Evolutionary conservation across 2,329 filamentous ascomycete genomes (phyloP).

Genomic region (Alternaria longipes): DNA sequence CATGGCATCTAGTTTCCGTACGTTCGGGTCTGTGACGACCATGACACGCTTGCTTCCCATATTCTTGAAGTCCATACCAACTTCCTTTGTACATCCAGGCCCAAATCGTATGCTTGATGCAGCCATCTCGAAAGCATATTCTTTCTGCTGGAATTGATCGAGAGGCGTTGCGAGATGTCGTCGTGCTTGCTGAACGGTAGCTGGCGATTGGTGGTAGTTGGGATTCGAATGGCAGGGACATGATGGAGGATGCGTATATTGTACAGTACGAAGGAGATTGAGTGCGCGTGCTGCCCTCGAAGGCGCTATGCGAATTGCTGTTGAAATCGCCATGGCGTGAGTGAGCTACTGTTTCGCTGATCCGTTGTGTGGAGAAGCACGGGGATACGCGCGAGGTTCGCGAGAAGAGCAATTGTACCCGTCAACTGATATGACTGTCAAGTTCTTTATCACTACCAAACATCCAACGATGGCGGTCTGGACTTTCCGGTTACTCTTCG

Average conservation of each 20-base stretch:
- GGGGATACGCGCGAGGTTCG: no score
- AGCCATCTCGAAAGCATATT: conserved; percentile 99
- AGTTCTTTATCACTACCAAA: no score
- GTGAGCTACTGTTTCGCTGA: not conserved
- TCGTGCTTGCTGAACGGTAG: conserved; percentile 61
- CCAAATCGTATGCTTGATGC: conserved; percentile 94
- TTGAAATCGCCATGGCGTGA: conserved; percentile 28
- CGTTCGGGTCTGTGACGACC: conserved; percentile 88
- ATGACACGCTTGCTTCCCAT: conserved; percentile 86
- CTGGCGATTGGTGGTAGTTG: conserved; percentile 67
- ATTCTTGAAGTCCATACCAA: conserved; percentile 97
- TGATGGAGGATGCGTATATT: conserved; percentile 87
- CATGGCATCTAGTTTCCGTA: conserved; percentile 86
- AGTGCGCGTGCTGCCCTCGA: conserved; percentile 67
- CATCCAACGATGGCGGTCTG: no score
- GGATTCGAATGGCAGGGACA: conserved; percentile 96
- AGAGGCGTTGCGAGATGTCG: conserved; percentile 78
- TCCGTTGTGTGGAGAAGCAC: conserved; percentile 6
- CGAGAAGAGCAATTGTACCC: no score
- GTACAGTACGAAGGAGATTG: conserved; percentile 84
- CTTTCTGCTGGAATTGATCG: conserved; percentile 77
- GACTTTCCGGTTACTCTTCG: no score
- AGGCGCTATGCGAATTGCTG: conserved; percentile 49
- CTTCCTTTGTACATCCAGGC: conserved; percentile 90
- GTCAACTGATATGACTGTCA: no score